These are phyloP conservation scores for Furcasterigmium furcatum DNA, from an alignment of 2,329 filamentous ascomycete species.

Conservation along the genomic window DNA sequence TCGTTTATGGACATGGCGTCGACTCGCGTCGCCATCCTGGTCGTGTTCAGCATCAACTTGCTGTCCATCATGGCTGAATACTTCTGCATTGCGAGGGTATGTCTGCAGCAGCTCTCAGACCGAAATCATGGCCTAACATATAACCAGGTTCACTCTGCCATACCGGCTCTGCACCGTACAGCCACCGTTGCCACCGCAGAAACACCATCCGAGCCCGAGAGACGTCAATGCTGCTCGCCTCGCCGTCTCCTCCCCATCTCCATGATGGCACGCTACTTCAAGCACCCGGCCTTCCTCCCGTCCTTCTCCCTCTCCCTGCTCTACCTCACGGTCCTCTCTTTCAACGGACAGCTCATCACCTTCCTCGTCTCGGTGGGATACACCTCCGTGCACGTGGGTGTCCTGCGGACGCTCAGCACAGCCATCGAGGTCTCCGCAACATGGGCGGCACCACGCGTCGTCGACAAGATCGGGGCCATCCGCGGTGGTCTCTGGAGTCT, in stretches of 20 bases:
- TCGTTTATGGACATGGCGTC: slow-evolving; percentile 47
- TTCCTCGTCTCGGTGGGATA: slow-evolving; percentile 48
- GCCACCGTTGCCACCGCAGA: not conserved
- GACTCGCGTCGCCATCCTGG: slow-evolving; percentile 42
- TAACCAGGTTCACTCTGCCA: slow-evolving; percentile 16
- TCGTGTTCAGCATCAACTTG: slow-evolving; percentile 45
- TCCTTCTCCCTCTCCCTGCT: slow-evolving; percentile 51
- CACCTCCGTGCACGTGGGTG: slow-evolving; percentile 38
- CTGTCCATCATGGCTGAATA: slow-evolving; percentile 49
- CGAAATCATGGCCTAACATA: too few species aligned
- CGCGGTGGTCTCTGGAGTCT: slow-evolving; percentile 63
- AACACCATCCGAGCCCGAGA: too few species aligned
- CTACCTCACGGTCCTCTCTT: slow-evolving; percentile 51
- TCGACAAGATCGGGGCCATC: slow-evolving; percentile 44
- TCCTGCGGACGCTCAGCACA: slow-evolving; percentile 42
- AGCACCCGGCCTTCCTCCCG: slow-evolving; percentile 48
- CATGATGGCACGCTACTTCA: slow-evolving; percentile 35
- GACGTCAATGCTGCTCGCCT: not conserved
- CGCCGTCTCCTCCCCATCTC: slow-evolving; percentile 6
- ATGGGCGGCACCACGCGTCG: slow-evolving; percentile 47
- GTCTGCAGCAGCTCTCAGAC: too few species aligned
- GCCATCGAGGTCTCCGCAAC: slow-evolving; percentile 52
- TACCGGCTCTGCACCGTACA: slow-evolving; percentile 18
- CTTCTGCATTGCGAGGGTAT: slow-evolving; percentile 38
- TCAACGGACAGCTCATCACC: slow-evolving; percentile 53